Percentiles rank a stretch among this genome's conserved stretches.
Conservation (phyloP, 2,329 filamentous ascomycete species). For the Clonostachys rhizophaga region DNA sequence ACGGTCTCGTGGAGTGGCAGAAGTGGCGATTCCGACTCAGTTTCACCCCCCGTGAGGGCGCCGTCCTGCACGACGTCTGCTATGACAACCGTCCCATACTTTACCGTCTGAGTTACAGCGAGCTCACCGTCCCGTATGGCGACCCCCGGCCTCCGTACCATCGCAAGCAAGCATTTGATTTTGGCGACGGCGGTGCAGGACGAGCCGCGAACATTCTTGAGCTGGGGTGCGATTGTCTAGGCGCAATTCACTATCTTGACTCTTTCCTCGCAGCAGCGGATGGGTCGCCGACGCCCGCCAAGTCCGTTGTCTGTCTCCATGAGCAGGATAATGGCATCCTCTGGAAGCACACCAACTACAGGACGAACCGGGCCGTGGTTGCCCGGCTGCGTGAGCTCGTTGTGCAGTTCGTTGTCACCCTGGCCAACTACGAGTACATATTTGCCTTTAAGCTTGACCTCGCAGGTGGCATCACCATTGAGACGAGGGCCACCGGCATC, state of each 20-base stretch:
- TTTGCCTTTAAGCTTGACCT: slow-evolving; percentile 54
- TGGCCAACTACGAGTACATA: slow-evolving; percentile 66
- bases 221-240: slow-evolving; percentile 67
- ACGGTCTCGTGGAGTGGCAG: slow-evolving; percentile 53
- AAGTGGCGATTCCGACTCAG: slow-evolving; percentile 67
- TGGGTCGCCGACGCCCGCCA: slow-evolving; percentile 45
- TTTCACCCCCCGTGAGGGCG: slow-evolving; percentile 67
- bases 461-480: slow-evolving; percentile 54
- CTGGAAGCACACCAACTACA: slow-evolving; percentile 69
- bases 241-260: slow-evolving; percentile 62
- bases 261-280: slow-evolving; percentile 45
- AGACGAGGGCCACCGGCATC: slow-evolving; percentile 63
- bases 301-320: slow-evolving; percentile 63
- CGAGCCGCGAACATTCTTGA: slow-evolving; percentile 63
- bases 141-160: slow-evolving; percentile 63
- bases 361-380: slow-evolving; percentile 58
- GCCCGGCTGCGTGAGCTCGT: slow-evolving; percentile 58
- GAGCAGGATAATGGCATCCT: slow-evolving; percentile 67
- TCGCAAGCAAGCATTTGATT: slow-evolving; percentile 68
- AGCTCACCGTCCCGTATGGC: slow-evolving; percentile 67
- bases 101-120: slow-evolving; percentile 62
- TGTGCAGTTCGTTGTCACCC: slow-evolving; percentile 64
- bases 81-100: slow-evolving; percentile 63
- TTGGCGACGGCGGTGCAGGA: slow-evolving; percentile 65
- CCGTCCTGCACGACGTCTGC: slow-evolving; percentile 64